These are phyloP conservation scores for Naganishia sp. DNA, from an alignment of 1,284 basidiomycete species.

Conservation along the genomic window DNA sequence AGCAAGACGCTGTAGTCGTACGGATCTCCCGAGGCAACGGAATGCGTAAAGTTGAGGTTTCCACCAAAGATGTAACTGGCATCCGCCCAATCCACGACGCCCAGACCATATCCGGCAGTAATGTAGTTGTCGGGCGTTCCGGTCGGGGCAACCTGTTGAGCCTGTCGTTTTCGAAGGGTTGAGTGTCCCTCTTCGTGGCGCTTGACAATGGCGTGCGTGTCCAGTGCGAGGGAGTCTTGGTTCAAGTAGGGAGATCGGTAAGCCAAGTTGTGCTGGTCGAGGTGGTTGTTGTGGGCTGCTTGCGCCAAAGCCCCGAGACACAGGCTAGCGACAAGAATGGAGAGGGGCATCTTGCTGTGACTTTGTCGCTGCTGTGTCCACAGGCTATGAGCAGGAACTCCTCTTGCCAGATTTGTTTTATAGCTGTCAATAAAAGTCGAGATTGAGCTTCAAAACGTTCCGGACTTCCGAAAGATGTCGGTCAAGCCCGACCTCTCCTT, in stretches of 20 bases:
- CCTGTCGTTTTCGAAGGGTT: constrained; percentile 30
- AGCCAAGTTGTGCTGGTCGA: constrained; percentile 37
- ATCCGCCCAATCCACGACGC: constrained; percentile 35
- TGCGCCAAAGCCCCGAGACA: constrained; percentile 8
- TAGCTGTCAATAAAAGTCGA: too few species aligned
- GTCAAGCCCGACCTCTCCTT: neutral
- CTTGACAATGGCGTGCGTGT: constrained; percentile 34
- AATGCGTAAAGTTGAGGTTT: constrained; percentile 31
- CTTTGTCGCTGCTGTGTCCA: too few species aligned
- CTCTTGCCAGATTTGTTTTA: too few species aligned
- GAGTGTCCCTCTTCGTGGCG: constrained; percentile 34
- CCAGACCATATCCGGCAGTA: constrained; percentile 34
- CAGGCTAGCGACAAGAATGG: constrained; percentile 6
- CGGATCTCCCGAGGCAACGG: constrained; percentile 63
- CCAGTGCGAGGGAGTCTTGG: constrained; percentile 35
- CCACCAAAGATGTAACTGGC: constrained; percentile 41
- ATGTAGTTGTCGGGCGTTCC: constrained; percentile 35
- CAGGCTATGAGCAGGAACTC: too few species aligned
- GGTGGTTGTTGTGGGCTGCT: constrained; percentile 26
- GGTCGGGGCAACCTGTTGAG: constrained; percentile 32
- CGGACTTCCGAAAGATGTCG: too few species aligned
- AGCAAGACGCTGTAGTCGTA: constrained; percentile 64
- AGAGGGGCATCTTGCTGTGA: constrained; percentile 15
- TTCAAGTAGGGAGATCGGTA: constrained; percentile 42
- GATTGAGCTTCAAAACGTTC: too few species aligned